Conservation (phyloP, 2,329 filamentous ascomycete species). For the Botrytis sinoallii region DNA sequence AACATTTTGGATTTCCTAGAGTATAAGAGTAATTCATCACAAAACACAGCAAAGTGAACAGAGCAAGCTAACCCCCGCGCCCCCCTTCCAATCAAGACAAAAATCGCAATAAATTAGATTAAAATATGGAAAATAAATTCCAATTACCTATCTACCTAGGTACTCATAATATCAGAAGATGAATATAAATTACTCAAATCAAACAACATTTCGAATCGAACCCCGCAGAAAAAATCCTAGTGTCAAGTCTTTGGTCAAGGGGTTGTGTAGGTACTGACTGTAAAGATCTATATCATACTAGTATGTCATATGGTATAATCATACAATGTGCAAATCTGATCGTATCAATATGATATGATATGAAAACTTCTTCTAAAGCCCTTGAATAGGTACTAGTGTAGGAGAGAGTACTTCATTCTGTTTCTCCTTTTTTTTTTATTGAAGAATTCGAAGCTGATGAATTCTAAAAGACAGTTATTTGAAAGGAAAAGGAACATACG, state of each 20-base stretch:
- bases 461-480: not conserved
- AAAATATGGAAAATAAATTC: no score
- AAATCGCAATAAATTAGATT: fast-evolving
- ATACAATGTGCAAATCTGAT: not conserved
- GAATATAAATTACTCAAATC: no score
- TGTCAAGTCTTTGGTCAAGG: no score
- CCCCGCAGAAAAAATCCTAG: no score
- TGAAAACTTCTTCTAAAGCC: not conserved
- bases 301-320: not conserved
- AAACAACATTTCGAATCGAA: no score
- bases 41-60: not conserved
- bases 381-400: not conserved
- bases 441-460: not conserved
- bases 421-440: not conserved
- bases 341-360: not conserved
- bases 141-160: no score
- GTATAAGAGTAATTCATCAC: not conserved
- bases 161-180: no score
- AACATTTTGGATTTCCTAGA: not conserved
- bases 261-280: not conserved
- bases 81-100: not conserved
- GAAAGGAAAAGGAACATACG: not conserved
- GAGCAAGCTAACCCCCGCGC: not conserved
- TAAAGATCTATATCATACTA: not conserved
- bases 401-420: not conserved